Conservation (phyloP, 2,329 filamentous ascomycete species). For the Paecilomyces sp. region DNA sequence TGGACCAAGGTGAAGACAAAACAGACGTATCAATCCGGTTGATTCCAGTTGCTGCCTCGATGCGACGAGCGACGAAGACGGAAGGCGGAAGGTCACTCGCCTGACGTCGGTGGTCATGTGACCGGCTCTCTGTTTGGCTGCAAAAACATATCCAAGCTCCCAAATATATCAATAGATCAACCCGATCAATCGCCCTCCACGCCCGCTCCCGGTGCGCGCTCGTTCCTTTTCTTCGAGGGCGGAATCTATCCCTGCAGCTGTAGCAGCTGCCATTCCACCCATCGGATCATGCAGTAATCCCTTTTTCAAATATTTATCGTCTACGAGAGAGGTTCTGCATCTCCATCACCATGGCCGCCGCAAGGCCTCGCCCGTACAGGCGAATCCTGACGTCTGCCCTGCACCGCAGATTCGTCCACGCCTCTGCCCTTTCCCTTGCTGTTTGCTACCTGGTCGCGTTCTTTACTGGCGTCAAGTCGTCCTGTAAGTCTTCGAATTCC, state of each 20-base stretch:
- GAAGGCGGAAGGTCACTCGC: not conserved
- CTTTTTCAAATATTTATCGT: conserved; percentile 8
- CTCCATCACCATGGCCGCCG: conserved; percentile 27
- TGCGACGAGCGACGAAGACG: not conserved
- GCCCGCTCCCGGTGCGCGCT: not conserved
- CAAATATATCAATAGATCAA: not conserved
- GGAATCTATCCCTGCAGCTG: conserved; percentile 1
- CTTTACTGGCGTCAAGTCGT: conserved; percentile 60
- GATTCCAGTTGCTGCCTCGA: conserved; percentile 6
- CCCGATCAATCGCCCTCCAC: not conserved
- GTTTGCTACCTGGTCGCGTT: conserved; percentile 69
- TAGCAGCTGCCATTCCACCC: not conserved
- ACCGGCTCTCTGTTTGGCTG: not conserved
- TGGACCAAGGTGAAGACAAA: too few relatives aligned
- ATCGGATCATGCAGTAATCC: conserved; percentile 17
- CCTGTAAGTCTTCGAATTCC: conserved; percentile 46
- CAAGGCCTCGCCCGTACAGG: conserved; percentile 55
- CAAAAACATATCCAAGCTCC: not conserved
- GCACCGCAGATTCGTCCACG: conserved; percentile 77
- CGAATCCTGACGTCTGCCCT: conserved; percentile 85
- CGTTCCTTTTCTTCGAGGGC: not conserved
- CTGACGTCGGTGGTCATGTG: not conserved
- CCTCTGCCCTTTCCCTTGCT: conserved; percentile 60
- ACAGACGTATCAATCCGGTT: too few relatives aligned
- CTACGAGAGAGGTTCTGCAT: conserved; percentile 15